A percentile compares a stretch with the other conserved stretches of the same genome.
Conservation (phyloP, 2,329 filamentous ascomycete genomes). For the Verticillium klebahnii region DNA sequence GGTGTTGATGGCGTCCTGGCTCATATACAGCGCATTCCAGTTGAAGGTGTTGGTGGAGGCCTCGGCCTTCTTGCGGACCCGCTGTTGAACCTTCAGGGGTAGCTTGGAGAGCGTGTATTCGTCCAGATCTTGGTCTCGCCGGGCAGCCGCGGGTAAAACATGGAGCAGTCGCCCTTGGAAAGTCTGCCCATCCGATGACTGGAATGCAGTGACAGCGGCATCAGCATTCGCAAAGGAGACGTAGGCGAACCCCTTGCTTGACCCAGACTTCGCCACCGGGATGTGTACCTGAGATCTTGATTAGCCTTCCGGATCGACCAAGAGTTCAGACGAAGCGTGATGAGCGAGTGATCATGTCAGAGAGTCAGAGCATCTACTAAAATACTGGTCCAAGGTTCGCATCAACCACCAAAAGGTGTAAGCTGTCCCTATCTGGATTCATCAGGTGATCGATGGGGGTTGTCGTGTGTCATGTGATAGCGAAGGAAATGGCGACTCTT, state of each 20-base stretch:
- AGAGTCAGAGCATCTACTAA: constrained; percentile 99
- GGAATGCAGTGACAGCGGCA: constrained; percentile 73
- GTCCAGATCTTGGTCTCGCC: constrained; percentile 76
- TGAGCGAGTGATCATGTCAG: constrained; percentile 48
- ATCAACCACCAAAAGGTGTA: constrained; percentile 87
- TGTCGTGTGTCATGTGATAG: constrained; percentile 2
- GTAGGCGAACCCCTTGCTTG: constrained; percentile 87
- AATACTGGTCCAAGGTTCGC: constrained; percentile 88
- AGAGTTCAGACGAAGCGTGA: not conserved
- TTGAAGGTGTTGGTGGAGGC: constrained; percentile 78
- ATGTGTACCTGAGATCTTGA: constrained; percentile 69
- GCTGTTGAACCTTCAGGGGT: constrained; percentile 89
- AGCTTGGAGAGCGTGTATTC: constrained; percentile 88
- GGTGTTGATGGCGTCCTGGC: constrained; percentile 87
- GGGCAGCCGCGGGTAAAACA: constrained; percentile 78
- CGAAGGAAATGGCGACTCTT: constrained; percentile 38
- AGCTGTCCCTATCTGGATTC: constrained; percentile 99
- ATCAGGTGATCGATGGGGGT: constrained; percentile 54
- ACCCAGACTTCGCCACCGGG: constrained; percentile 66
- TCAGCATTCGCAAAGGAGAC: constrained; percentile 71
- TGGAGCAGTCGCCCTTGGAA: constrained; percentile 93
- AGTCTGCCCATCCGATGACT: constrained; percentile 72
- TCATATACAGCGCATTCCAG: constrained; percentile 99
- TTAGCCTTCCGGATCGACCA: constrained; percentile 8
- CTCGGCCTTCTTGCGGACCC: constrained; percentile 80